These are phyloP conservation scores for Macrophomina tecta DNA, from an alignment of 2,329 filamentous ascomycete genomes.

Conservation along the genomic window DNA sequence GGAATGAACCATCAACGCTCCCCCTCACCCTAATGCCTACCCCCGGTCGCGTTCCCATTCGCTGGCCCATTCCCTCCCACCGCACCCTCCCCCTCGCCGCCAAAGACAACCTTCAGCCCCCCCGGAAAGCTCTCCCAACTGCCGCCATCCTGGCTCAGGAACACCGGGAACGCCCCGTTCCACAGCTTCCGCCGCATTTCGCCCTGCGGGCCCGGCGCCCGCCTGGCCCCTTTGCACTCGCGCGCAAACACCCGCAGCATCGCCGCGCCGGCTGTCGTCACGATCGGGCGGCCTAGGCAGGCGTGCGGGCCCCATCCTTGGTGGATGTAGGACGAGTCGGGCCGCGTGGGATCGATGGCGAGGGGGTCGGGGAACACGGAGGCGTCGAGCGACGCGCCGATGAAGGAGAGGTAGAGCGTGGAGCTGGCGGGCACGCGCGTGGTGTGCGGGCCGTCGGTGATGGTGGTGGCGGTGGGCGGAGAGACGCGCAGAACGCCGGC, in stretches of 20 bases:
- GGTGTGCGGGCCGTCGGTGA: slow-evolving; percentile 6
- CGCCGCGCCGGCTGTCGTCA: slow-evolving; percentile 38
- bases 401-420: slow-evolving; percentile 26
- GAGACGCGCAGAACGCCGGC: slow-evolving; percentile 24
- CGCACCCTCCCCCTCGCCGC: background rate
- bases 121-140: background rate
- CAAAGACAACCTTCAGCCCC: background rate
- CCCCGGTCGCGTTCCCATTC: background rate
- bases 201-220: background rate
- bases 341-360: slow-evolving; percentile 38
- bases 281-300: slow-evolving; percentile 42
- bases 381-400: slow-evolving; percentile 41
- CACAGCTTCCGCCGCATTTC: background rate
- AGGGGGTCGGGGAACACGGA: slow-evolving; percentile 39
- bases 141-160: background rate
- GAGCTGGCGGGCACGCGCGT: slow-evolving; percentile 26
- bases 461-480: background rate
- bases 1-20: no score
- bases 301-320: slow-evolving; percentile 43
- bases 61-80: background rate
- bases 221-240: background rate
- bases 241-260: slow-evolving; percentile 43
- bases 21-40: background rate
- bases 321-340: slow-evolving; percentile 41
- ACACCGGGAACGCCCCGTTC: background rate